Evolutionary conservation across 83 land plant species (phyloP), one percentile per base, ranked within the genome.

Genomic region (Thuja plicata): DNA sequence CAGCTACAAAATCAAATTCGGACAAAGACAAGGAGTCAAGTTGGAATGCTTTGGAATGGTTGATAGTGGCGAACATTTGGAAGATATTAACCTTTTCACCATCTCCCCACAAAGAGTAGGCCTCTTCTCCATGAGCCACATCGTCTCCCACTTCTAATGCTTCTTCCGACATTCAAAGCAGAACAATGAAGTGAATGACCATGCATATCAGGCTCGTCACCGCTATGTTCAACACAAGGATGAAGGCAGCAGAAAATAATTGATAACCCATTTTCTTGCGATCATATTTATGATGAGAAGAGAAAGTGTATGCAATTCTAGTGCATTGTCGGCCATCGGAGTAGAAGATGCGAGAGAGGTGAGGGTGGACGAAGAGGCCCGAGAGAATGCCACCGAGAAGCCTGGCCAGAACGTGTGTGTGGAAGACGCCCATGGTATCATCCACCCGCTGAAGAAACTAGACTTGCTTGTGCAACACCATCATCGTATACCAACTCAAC

Each of bases 401-500:
- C 1, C 94, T 92, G 89, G 52, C 52, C 52, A 48, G 12, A 48
- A 12, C 54, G 15, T 50, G 54, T 3, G 54, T 50, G 54, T 50
- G 94, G n/a, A 93, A 84, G 35, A 93, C 91, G 17, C 90, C 94
- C 88, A 93, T 80, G 54, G 94, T 91, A 90, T 93, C 94, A 19
- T 93, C 94, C 30, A 93, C 92, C 81, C 76, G 86, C 79, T 94
- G 93, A 19, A 93, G 92, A 2, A 90, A 89, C 87, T 55, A 83
- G 46, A 88, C 89, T 43, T 71, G 85, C 83, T 93, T 93, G 87
- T 93, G 93, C 66, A 93, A 79, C 9, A 93, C 91, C 94, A 92
- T 93, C 94, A 93, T 93, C 50, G 93, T 93, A 91, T 86, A 91
- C 94, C 94, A 93, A 1, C n/a, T n/a, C n/a, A n/a, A n/a, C n/a